Evolutionary conservation across 345 rosid genomes (phyloP).

Genomic region (Orychophragmus violaceus): DNA sequence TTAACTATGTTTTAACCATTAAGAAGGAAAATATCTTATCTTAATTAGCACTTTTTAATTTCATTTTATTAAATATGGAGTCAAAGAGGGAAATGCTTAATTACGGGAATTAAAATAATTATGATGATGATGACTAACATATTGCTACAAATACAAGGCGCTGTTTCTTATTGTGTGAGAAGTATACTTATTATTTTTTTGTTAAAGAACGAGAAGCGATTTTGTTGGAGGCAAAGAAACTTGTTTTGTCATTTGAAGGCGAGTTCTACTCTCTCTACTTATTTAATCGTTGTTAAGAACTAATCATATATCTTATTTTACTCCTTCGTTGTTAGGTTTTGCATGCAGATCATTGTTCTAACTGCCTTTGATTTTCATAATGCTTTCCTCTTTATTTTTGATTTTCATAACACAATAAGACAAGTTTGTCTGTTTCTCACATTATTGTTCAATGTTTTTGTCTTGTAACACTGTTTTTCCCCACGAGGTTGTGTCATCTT

Average conservation of each 20-base stretch:
- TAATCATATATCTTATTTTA: not conserved
- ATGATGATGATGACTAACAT: slow-evolving; percentile 7
- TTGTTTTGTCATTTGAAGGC: slow-evolving; percentile 9
- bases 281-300: not conserved
- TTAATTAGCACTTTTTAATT: slow-evolving; percentile 10
- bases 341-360: not conserved
- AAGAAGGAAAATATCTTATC: not conserved
- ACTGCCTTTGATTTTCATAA: not conserved
- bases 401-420: not conserved
- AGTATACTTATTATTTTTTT: too few relatives aligned
- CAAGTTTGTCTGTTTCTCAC: slow-evolving; percentile 17
- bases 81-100: slow-evolving; percentile 4
- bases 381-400: too few relatives aligned
- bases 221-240: slow-evolving; percentile 7
- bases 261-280: slow-evolving; percentile 6
- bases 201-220: not conserved
- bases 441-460: slow-evolving; percentile 8
- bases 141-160: slow-evolving; percentile 2
- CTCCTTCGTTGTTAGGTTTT: too few relatives aligned
- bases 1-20: slow-evolving; percentile 13
- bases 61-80: not conserved
- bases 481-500: slow-evolving; percentile 68
- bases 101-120: slow-evolving; percentile 14
- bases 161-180: not conserved
- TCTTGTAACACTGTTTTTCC: slow-evolving; percentile 47